A percentile compares a stretch with the other conserved stretches of the same genome.
These are phyloP conservation scores for Dunaliella sp. DNA, from an alignment of 139 green algal species.

Conservation along the genomic window DNA sequence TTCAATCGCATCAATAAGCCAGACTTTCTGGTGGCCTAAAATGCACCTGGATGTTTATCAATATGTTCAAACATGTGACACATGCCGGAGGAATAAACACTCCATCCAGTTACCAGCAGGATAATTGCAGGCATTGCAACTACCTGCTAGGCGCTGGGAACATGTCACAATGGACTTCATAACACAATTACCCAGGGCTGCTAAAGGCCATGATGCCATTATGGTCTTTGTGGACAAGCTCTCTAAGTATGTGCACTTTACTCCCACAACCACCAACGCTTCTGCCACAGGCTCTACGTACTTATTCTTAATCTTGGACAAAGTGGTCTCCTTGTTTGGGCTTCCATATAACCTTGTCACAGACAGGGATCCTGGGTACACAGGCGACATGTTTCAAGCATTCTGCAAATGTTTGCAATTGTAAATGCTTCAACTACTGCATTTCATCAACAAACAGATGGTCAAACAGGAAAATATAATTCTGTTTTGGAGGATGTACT, in stretches of 20 bases:
- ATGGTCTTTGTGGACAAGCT: not conserved
- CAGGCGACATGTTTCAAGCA: not conserved
- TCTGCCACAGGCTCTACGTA: not conserved
- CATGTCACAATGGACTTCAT: not conserved
- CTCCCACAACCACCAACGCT: not conserved
- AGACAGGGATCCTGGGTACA: not conserved
- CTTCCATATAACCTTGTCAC: not conserved
- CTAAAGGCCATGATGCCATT: not conserved
- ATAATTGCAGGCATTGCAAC: not conserved
- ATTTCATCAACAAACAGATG: too few relatives aligned
- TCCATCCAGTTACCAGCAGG: not conserved
- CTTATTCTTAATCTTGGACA: not conserved
- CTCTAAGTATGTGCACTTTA: not conserved
- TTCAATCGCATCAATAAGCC: not conserved
- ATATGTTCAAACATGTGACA: not conserved
- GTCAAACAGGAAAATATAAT: too few relatives aligned
- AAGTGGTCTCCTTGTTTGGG: not conserved
- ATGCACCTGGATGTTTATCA: not conserved
- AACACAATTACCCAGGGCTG: not conserved
- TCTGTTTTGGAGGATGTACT: too few relatives aligned
- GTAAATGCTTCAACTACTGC: not conserved
- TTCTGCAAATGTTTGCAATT: not conserved
- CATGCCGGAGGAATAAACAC: not conserved
- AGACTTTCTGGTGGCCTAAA: not conserved
- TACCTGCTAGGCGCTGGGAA: not conserved